phyloP scores from a whole-genome alignment of 202 grass and related monocot species.

The Setaria italica region DNA sequence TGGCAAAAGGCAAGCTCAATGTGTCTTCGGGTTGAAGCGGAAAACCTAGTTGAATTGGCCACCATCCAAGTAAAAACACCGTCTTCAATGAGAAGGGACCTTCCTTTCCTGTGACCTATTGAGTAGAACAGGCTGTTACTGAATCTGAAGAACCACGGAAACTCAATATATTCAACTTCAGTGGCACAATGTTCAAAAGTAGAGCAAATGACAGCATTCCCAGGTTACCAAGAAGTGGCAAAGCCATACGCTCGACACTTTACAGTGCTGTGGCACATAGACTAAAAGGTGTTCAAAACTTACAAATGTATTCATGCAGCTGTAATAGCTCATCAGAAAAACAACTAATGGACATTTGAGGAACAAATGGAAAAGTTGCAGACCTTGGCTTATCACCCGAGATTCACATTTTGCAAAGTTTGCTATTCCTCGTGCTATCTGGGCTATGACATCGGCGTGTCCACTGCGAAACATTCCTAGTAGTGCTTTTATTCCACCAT shows the following conservation, averaged over 20 bases:
- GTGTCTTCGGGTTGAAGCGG: slow-evolving; percentile 67
- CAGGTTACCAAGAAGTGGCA: not conserved
- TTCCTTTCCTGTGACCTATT: slow-evolving; percentile 81
- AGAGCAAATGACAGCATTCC: not conserved
- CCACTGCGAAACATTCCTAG: slow-evolving; percentile 72
- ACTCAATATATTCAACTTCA: slow-evolving; percentile 9
- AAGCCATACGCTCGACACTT: not conserved
- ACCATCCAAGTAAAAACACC: slow-evolving; percentile 79
- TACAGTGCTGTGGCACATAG: not conserved
- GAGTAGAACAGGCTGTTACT: slow-evolving; percentile 12
- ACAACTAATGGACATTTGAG: not conserved
- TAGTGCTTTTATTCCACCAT: slow-evolving; percentile 89
- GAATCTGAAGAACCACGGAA: slow-evolving; percentile 10
- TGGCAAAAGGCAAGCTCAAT: slow-evolving; percentile 93
- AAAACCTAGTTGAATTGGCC: slow-evolving; percentile 62
- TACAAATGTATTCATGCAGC: slow-evolving; percentile 1
- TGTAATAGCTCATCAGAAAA: slow-evolving; percentile 23
- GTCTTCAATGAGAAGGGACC: slow-evolving; percentile 89
- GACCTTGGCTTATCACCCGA: slow-evolving; percentile 84
- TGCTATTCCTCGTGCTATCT: slow-evolving; percentile 91
- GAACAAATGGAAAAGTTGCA: slow-evolving; percentile 39
- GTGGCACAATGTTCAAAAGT: slow-evolving; percentile 2
- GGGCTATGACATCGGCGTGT: slow-evolving; percentile 87
- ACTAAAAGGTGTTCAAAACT: not conserved
- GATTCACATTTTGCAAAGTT: slow-evolving; percentile 99